phyloP scores from a whole-genome alignment of 768 basidiomycete genomes.

The Hirschioporus abietinus region DNA sequence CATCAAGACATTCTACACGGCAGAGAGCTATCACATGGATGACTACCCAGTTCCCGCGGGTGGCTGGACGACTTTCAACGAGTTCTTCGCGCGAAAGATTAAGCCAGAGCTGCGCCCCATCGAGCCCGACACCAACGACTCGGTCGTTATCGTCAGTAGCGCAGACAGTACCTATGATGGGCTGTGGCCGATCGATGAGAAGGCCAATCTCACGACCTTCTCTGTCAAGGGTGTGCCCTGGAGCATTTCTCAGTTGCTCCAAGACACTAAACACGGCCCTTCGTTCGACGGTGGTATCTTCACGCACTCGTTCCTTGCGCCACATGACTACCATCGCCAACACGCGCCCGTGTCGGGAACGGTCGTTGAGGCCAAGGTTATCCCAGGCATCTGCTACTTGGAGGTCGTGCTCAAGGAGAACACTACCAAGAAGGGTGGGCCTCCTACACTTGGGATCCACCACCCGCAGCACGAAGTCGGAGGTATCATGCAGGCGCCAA shows the following conservation, averaged over 20 bases:
- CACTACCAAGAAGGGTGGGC: conserved; percentile 2
- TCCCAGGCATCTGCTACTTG: conserved; percentile 19
- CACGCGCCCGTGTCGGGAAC: conserved; percentile 18
- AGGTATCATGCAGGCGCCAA: background rate
- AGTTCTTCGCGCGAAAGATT: conserved; percentile 18
- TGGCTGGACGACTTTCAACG: conserved; percentile 19
- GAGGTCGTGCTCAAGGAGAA: conserved; percentile 11
- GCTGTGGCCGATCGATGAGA: conserved; percentile 12
- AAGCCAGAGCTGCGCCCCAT: conserved; percentile 10
- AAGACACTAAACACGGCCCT: conserved; percentile 9
- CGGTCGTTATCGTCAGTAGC: conserved; percentile 8
- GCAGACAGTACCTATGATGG: conserved; percentile 7
- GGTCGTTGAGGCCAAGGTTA: conserved; percentile 16
- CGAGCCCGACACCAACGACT: conserved; percentile 3
- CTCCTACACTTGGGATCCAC: conserved; percentile 3
- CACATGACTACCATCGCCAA: conserved; percentile 18
- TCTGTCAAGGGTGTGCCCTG: conserved; percentile 16
- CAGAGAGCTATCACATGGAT: conserved; percentile 1
- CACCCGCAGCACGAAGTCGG: conserved; percentile 2
- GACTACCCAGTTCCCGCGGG: background rate
- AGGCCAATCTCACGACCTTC: conserved; percentile 8
- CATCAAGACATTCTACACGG: conserved; percentile 12
- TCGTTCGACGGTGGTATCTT: conserved; percentile 14
- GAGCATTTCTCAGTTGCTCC: conserved; percentile 16
- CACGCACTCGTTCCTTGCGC: conserved; percentile 16